phyloP scores from a whole-genome alignment of 2,329 filamentous ascomycete genomes.

The Catunica adiposa region DNA sequence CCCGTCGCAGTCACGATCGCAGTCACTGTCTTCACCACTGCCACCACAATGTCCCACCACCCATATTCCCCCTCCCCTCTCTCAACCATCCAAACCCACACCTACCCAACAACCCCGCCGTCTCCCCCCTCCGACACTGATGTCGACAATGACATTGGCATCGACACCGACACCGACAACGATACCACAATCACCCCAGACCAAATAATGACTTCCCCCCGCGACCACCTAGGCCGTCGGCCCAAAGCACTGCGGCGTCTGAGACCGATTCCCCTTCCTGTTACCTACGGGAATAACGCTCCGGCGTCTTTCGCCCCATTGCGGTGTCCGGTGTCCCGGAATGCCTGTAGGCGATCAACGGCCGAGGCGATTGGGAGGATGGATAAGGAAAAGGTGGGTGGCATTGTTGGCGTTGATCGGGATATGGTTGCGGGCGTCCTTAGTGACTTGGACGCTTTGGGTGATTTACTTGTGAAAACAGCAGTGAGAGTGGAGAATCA shows the following conservation, averaged over 20 bases:
- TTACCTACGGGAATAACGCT: no score
- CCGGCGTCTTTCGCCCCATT: no score
- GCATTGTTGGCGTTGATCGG: no score
- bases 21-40: no score
- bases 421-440: background rate
- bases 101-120: background rate
- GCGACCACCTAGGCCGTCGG: background rate
- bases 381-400: no score
- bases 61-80: background rate
- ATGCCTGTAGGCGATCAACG: no score
- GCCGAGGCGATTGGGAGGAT: no score
- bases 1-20: no score
- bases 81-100: background rate
- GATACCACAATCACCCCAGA: background rate
- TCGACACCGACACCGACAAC: background rate
- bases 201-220: background rate
- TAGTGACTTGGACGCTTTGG: background rate
- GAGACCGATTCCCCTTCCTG: no score
- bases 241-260: background rate
- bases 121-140: background rate
- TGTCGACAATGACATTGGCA: no score
- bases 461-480: background rate
- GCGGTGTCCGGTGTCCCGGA: no score
- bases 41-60: no score
- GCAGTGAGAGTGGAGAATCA: background rate